A percentile compares a stretch with the other conserved stretches of the same genome.
phyloP scores from a whole-genome alignment of 345 rosid genomes.

The Populus nigra region DNA sequence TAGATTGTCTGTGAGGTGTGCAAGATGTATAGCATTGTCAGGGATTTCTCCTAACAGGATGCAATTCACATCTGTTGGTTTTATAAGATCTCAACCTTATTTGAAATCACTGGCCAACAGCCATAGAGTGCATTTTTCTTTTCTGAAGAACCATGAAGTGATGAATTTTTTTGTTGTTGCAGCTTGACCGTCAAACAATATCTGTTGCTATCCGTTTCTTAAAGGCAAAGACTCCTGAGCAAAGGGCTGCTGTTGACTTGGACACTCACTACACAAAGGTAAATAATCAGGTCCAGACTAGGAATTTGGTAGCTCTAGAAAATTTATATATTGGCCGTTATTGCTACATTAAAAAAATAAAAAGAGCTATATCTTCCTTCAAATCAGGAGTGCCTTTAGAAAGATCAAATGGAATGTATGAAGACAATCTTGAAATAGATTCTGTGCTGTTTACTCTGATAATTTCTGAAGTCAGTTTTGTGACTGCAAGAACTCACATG shows the following conservation, averaged over 20 bases:
- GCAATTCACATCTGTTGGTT: not conserved
- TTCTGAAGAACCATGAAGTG: not conserved
- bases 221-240: conserved; percentile 83
- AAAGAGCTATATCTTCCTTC: not conserved
- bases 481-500: not conserved
- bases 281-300: not conserved
- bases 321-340: not conserved
- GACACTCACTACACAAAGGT: conserved; percentile 94
- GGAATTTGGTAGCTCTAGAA: not conserved
- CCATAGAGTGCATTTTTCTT: not conserved
- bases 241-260: conserved; percentile 96
- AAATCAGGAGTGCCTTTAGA: not conserved
- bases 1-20: not conserved
- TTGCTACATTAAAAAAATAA: not conserved
- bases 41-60: not conserved
- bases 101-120: not conserved
- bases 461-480: not conserved
- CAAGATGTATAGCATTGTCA: not conserved
- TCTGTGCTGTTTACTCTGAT: not conserved
- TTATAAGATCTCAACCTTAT: not conserved
- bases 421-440: not conserved
- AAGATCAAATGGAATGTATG: not conserved
- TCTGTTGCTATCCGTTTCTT: conserved; percentile 83
- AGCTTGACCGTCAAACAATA: conserved; percentile 64
- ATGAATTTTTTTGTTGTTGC: conserved; percentile 22